Evolutionary conservation across 164 flowering plant genomes (phyloP).

Genomic region (Aristolochia fimbriata): DNA sequence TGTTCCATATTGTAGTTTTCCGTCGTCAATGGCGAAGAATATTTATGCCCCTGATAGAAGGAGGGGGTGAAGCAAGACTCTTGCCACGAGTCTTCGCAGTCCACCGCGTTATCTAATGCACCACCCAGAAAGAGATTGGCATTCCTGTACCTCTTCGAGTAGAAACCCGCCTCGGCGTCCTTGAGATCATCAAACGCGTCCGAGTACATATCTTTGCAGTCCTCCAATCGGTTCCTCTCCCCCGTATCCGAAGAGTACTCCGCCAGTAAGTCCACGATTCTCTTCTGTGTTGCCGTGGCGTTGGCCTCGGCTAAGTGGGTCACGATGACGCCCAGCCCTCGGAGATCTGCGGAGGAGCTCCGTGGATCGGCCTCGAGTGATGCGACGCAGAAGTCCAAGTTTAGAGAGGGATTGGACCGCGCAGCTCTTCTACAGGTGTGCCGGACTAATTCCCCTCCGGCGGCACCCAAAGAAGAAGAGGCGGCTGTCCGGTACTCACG

Average conservation of each 20-base stretch:
- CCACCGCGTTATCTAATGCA: conserved; percentile 29
- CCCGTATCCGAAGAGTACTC: conserved; percentile 16
- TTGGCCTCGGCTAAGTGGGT: conserved; percentile 26
- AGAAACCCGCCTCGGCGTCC: conserved; percentile 22
- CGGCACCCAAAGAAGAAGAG: not conserved
- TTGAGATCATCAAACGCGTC: conserved; percentile 24
- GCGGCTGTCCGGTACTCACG: no score
- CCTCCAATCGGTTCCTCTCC: conserved; percentile 16
- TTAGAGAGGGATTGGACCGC: conserved; percentile 27
- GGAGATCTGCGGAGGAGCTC: conserved; percentile 24
- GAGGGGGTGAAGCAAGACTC: no score
- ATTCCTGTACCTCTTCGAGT: conserved; percentile 14
- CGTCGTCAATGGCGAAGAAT: no score
- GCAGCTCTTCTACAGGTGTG: conserved; percentile 32
- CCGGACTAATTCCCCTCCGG: conserved; percentile 10
- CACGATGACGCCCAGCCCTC: conserved; percentile 34
- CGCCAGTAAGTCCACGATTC: conserved; percentile 17
- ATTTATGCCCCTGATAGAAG: no score
- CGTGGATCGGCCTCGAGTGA: conserved; percentile 34
- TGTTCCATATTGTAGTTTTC: no score
- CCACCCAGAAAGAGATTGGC: conserved; percentile 36
- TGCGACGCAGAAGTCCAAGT: conserved; percentile 30
- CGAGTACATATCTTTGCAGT: conserved; percentile 41
- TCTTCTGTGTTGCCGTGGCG: conserved; percentile 22
- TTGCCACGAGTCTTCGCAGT: conserved; percentile 56